phyloP scores from a whole-genome alignment of 495 filamentous ascomycete species.

The Xylaria longipes region DNA sequence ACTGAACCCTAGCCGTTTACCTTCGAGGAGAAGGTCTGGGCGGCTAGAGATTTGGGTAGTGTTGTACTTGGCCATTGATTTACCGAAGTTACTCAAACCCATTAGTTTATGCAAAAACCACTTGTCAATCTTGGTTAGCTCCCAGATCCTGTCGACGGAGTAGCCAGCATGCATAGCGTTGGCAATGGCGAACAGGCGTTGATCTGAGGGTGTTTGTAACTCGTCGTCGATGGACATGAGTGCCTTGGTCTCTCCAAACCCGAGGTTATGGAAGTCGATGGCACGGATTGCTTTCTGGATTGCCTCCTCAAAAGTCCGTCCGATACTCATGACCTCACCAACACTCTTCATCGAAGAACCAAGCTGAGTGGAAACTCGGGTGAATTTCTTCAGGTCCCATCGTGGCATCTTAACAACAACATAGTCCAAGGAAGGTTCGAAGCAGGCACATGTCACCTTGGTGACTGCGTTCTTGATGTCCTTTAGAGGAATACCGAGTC shows the following conservation, averaged over 20 bases:
- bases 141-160: conserved; percentile 93
- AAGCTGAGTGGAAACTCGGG: conserved; percentile 90
- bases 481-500: conserved; percentile 92
- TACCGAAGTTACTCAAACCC: conserved; percentile 86
- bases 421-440: conserved; percentile 98
- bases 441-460: conserved; percentile 95
- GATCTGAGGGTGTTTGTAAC: conserved; percentile 95
- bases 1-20: conserved; percentile 92
- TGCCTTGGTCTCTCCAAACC: conserved; percentile 88
- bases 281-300: conserved; percentile 97
- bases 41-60: conserved; percentile 66
- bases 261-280: conserved; percentile 93
- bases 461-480: conserved; percentile 97
- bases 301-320: conserved; percentile 94
- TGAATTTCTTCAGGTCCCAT: conserved; percentile 99
- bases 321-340: conserved; percentile 98
- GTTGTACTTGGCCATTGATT: conserved; percentile 73
- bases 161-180: conserved; percentile 97
- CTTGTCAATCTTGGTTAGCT: conserved; percentile 96
- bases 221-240: conserved; percentile 96
- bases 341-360: conserved; percentile 99
- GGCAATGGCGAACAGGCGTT: conserved; percentile 95
- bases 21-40: conserved; percentile 69
- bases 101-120: conserved; percentile 95
- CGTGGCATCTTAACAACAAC: conserved; percentile 98